Evolutionary conservation across 371 early-diverging fungal genomes (phyloP), one percentile per base, ranked within the genome.

Genomic region (Entomophthora muscae): DNA sequence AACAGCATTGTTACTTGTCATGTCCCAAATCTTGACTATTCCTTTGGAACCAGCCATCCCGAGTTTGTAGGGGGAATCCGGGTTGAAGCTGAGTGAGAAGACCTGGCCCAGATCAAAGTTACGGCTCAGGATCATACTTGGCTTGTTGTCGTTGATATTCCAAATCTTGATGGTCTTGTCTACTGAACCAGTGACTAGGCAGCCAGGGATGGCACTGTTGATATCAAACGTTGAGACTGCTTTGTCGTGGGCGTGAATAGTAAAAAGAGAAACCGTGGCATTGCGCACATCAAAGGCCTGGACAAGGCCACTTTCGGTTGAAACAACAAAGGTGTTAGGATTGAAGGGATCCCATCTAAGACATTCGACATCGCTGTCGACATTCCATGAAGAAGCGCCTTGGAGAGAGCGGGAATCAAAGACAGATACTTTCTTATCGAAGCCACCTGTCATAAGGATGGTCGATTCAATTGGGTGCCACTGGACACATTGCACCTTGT

Each of bases 91-190:
- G 1, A 86, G 71, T 26, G 85, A 75, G 72, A 95, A 97, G 27
- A 97, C 86, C 61, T 87, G 84, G 32, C 98, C 97, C 55, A 83
- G 72, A 66, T 82, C 89, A 55, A 91, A 78, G 69, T 93, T 86
- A 52, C 90, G 78, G 69, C 82, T 83, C 10, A 88, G 77, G 0
- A 88, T 83, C 81, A 91, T 80, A 61, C 78, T 79, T 0, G 91
- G 91, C 66, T 80, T 75, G 70, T 75, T 75, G 32, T 85, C 77
- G 7, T 80, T 76, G 7, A 90, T 78, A 64, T 85, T 82, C 98
- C 98, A 98, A 53, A 98, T 75, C 76, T 95, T 97, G 75, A 91
- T 84, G 10, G 71, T 70, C 65, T 90, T 88, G 66, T 98, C 98
- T 0, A 82, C 79, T 17, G 90, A 85, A n/a, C 93, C 98, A 0